Base-by-base conservation (phyloP, 257 asterid genomes). In the Verbascum thapsus region DNA sequence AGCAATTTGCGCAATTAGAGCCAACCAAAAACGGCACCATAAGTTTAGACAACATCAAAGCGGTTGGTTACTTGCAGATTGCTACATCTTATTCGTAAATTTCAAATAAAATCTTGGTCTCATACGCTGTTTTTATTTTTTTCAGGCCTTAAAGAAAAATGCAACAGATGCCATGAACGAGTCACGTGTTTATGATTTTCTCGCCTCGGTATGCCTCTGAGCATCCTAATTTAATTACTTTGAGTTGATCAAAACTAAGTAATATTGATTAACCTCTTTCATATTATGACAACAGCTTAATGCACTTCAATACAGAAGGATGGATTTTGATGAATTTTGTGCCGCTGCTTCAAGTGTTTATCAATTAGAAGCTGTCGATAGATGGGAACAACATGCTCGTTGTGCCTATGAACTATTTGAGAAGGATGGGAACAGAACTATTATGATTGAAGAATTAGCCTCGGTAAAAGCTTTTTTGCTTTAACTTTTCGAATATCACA, bases 381-480 rank as follows among this genome's bases (percentile, higher is more conserved):
- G 85, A 49, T 90, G 97, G 97, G 95, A 90, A 61, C 95, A 85
- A 72, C 91, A 87, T 59, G 97, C 95, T 55, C 95, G 95, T 16
- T 79, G 95, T 58, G 97, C 97, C 34, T 90, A 90, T 55, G 95
- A 90, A 48, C 80, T 87, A 51, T 90, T 90, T 26, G 97, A 90
- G 72, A 90, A 90, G 78, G 95, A 87, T 10, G 97, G 97, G 8
- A 90, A 90, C 75, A 72, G 95, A 55, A 84, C 85, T n/a, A 90
- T 90, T 61, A 83, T 83, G 89, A 87, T 90, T 11, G 94, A 89
- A 64, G 95, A 89, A 69, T 72, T 89, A 74, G 95, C 95, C 64
- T 86, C 96, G 79, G 96, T 88, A 81, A 71, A 51, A 42, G 23
- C 59, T 52, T 6, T 22, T 66, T 44, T 16, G 22, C 17, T 32